Conservation (phyloP, 75 land plant genomes). For the Cunninghamia lanceolata region DNA sequence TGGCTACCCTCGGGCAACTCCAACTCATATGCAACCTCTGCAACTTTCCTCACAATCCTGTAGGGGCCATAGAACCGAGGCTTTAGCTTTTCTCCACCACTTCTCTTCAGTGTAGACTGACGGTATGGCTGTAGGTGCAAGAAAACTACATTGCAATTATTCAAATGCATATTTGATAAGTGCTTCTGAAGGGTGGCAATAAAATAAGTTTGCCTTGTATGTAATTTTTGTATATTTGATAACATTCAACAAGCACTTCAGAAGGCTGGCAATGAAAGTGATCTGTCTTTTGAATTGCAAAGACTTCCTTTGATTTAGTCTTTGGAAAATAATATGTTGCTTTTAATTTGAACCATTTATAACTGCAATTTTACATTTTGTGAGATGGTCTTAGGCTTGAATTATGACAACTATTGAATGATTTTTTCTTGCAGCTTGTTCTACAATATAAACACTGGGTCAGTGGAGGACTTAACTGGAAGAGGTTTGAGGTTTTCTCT, state of each 20-base stretch:
- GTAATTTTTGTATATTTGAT: not conserved
- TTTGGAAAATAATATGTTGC: not conserved
- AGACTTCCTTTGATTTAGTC: not conserved
- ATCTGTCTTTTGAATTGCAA: not conserved
- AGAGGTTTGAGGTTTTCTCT: constrained; percentile 49
- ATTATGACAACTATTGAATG: not conserved
- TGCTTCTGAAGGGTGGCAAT: not conserved
- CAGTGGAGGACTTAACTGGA: constrained; percentile 88
- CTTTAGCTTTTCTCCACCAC: too few relatives aligned
- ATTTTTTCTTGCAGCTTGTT: constrained; percentile 69
- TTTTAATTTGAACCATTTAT: not conserved
- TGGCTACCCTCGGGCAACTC: too few relatives aligned
- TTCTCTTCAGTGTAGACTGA: too few relatives aligned
- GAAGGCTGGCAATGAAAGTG: not conserved
- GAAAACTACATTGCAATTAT: not conserved
- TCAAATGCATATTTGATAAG: not conserved
- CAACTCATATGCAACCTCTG: too few relatives aligned
- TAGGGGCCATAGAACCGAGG: too few relatives aligned
- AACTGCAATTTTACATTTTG: not conserved
- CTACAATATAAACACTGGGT: constrained; percentile 84
- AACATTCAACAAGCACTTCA: not conserved
- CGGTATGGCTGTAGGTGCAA: too few relatives aligned
- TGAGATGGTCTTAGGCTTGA: not conserved
- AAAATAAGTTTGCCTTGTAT: not conserved
- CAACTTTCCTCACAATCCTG: too few relatives aligned